A percentile compares a stretch with the other conserved stretches of the same genome.
Conservation (phyloP, 768 basidiomycete species). For the Chalciporus chontae region DNA sequence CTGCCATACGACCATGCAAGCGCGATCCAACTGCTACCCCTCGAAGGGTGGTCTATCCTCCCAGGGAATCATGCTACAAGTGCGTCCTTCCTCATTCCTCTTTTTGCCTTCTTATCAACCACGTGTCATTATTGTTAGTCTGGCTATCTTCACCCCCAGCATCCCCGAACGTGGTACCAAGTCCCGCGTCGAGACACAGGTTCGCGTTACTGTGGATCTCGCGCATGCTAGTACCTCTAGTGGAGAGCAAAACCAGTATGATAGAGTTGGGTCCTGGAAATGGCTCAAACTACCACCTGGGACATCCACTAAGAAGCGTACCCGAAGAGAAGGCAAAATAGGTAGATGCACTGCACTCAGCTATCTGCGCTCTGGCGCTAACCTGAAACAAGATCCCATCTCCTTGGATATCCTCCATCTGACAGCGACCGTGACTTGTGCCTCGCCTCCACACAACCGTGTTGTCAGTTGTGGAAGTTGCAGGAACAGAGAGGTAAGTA, state of each 20-base stretch:
- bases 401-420: constrained; percentile 71
- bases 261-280: constrained; percentile 86
- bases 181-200: constrained; percentile 93
- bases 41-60: constrained; percentile 64
- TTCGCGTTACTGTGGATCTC: constrained; percentile 78
- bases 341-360: constrained; percentile 40
- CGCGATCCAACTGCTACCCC: constrained; percentile 45
- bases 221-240: constrained; percentile 62
- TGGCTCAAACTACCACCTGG: constrained; percentile 80
- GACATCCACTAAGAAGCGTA: constrained; percentile 79
- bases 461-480: constrained; percentile 87
- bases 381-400: constrained; percentile 51
- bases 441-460: constrained; percentile 70
- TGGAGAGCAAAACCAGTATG: constrained; percentile 61
- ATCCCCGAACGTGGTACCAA: constrained; percentile 83
- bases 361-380: constrained; percentile 10
- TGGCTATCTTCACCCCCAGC: constrained; percentile 79
- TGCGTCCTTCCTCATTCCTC: constrained; percentile 33
- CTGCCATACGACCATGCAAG: constrained; percentile 55
- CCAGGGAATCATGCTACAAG: constrained; percentile 77
- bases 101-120: constrained; percentile 15
- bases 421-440: constrained; percentile 72
- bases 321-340: constrained; percentile 80
- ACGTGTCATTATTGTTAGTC: constrained; percentile 37
- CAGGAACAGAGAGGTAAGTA: constrained; percentile 74